Conservation (phyloP, 31 red algal genomes). For the Asparagopsis taxiformis region DNA sequence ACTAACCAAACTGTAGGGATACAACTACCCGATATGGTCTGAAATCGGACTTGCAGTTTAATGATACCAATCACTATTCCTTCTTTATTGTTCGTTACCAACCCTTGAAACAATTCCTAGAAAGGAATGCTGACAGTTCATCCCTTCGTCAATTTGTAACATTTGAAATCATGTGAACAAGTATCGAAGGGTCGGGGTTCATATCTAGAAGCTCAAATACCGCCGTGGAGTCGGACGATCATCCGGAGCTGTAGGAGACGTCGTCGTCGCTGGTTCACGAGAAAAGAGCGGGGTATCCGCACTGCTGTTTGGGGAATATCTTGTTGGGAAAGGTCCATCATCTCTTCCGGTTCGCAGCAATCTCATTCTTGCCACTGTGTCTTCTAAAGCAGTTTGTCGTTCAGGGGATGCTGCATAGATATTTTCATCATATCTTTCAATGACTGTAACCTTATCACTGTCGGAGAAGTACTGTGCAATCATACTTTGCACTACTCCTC, state of each 20-base stretch:
- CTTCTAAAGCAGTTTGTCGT: conserved; percentile 31
- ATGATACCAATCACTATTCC: not conserved
- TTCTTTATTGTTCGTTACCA: not conserved
- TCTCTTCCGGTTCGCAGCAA: conserved; percentile 3
- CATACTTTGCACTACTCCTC: conserved; percentile 43
- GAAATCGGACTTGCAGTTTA: no score
- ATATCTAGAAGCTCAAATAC: conserved; percentile 11
- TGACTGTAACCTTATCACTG: conserved; percentile 15
- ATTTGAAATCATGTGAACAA: no score
- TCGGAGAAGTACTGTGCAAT: conserved; percentile 58
- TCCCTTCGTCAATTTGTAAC: no score
- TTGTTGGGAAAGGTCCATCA: no score
- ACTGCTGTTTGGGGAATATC: no score
- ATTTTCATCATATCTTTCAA: conserved; percentile 31
- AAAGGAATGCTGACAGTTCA: no score
- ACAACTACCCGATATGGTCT: not conserved
- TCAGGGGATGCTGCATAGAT: conserved; percentile 29
- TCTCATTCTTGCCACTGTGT: conserved; percentile 15
- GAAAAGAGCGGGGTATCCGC: no score
- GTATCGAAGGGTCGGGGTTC: not conserved
- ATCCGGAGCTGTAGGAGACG: not conserved
- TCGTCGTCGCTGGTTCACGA: no score
- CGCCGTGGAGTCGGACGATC: conserved; percentile 6
- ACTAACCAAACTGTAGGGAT: not conserved
- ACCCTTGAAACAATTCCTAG: not conserved